Conservation (phyloP, 306 rosid genomes). For the Begonia peltatifolia region DNA sequence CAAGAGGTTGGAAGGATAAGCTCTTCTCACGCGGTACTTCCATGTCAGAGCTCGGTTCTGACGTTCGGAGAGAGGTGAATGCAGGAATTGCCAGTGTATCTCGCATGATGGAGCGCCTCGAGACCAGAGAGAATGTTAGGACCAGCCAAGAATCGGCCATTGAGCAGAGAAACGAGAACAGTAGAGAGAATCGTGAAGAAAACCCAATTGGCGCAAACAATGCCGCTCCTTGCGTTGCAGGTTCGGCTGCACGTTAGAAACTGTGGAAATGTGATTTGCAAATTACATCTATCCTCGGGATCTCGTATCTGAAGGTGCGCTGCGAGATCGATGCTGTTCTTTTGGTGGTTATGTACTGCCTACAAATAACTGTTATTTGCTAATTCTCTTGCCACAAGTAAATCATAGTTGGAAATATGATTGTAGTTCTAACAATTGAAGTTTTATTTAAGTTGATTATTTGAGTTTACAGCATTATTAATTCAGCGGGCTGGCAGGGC, state of each 20-base stretch:
- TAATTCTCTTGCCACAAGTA: no score
- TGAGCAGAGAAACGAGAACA: neutral
- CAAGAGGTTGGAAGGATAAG: slow-evolving; percentile 93
- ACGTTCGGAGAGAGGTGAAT: slow-evolving; percentile 72
- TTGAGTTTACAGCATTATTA: no score
- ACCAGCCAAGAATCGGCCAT: neutral
- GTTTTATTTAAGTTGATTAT: no score
- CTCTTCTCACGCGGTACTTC: slow-evolving; percentile 74
- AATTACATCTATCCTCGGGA: neutral
- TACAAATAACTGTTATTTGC: no score
- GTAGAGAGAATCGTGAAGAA: neutral
- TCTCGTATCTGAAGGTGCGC: neutral
- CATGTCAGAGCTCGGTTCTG: slow-evolving; percentile 75
- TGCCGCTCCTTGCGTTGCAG: neutral
- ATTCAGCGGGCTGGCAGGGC: no score
- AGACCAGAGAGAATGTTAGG: slow-evolving; percentile 52
- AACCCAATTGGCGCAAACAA: neutral
- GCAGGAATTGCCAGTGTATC: slow-evolving; percentile 79
- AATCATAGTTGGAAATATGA: no score
- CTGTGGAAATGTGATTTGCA: neutral
- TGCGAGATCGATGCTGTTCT: no score
- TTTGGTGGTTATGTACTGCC: no score
- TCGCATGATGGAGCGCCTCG: slow-evolving; percentile 79
- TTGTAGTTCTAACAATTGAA: no score
- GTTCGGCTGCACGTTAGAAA: neutral